These are phyloP conservation scores for Artomyces pyxidatus DNA, from an alignment of 768 basidiomycete species.

Conservation along the genomic window DNA sequence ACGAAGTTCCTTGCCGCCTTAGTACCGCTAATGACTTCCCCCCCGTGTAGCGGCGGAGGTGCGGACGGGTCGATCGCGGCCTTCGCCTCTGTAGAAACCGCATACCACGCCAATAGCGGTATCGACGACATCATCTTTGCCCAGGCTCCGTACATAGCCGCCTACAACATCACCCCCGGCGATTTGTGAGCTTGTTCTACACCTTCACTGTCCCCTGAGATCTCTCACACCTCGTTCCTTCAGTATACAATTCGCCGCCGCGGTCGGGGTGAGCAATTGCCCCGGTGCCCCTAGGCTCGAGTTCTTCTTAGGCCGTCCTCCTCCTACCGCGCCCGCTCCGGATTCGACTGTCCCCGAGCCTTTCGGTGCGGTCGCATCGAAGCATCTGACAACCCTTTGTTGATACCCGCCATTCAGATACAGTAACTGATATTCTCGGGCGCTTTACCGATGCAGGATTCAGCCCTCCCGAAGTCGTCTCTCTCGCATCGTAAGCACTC, in stretches of 20 bases:
- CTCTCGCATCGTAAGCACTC: conserved; percentile 24
- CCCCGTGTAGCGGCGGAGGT: conserved; percentile 19
- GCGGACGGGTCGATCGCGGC: conserved; percentile 42
- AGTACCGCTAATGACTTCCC: not conserved
- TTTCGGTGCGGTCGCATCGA: not conserved
- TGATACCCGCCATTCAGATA: conserved; percentile 7
- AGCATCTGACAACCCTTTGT: not conserved
- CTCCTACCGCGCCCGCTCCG: conserved; percentile 23
- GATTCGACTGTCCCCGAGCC: conserved; percentile 27
- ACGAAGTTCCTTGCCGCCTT: conserved; percentile 2
- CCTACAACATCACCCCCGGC: conserved; percentile 31
- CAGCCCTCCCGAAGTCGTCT: conserved; percentile 25
- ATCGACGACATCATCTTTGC: conserved; percentile 32
- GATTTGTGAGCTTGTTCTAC: conserved; percentile 36
- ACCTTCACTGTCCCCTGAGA: too few species aligned
- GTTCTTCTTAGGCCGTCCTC: conserved; percentile 31
- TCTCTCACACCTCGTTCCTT: too few species aligned
- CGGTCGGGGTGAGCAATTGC: conserved; percentile 30
- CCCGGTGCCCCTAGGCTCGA: conserved; percentile 30
- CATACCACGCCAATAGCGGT: conserved; percentile 36
- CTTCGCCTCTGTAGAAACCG: conserved; percentile 35
- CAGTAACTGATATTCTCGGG: conserved; percentile 18
- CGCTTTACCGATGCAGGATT: conserved; percentile 30
- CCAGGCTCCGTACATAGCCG: conserved; percentile 27
- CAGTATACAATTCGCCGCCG: conserved; percentile 29